A percentile compares a stretch with the other conserved stretches of the same genome.
phyloP scores from a whole-genome alignment of 2,329 filamentous ascomycete species.

The Setomelanomma holmii region DNA sequence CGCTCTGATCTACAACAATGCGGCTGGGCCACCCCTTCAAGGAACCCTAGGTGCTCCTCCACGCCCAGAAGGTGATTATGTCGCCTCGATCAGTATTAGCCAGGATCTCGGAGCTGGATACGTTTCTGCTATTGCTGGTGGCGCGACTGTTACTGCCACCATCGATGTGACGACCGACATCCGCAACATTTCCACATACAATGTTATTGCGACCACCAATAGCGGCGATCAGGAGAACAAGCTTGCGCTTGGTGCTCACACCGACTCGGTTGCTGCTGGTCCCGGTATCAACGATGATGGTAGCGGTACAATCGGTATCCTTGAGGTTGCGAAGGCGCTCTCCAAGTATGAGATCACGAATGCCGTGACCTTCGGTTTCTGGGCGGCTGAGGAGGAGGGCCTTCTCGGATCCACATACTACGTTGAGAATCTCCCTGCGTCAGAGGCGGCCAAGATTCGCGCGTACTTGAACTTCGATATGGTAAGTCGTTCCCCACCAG shows the following conservation, averaged over 20 bases:
- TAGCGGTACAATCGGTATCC: slow-evolving; percentile 67
- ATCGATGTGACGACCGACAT: slow-evolving; percentile 55
- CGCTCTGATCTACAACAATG: slow-evolving; percentile 78
- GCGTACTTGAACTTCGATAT: slow-evolving; percentile 77
- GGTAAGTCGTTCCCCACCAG: slow-evolving; percentile 32
- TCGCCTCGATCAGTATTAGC: slow-evolving; percentile 73
- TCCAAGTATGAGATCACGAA: slow-evolving; percentile 76
- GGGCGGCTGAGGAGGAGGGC: slow-evolving; percentile 69
- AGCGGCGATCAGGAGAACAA: slow-evolving; percentile 66
- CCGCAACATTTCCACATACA: slow-evolving; percentile 54
- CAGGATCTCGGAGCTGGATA: slow-evolving; percentile 65
- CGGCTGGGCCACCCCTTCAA: slow-evolving; percentile 56
- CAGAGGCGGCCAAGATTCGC: slow-evolving; percentile 65
- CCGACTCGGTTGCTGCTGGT: slow-evolving; percentile 66
- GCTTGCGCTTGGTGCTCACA: slow-evolving; percentile 64
- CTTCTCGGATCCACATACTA: slow-evolving; percentile 68
- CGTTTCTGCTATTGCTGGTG: slow-evolving; percentile 60
- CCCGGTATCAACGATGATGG: slow-evolving; percentile 83
- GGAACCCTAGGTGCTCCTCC: slow-evolving; percentile 73
- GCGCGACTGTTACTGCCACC: slow-evolving; percentile 46
- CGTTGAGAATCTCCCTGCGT: slow-evolving; percentile 56
- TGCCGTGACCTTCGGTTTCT: slow-evolving; percentile 69
- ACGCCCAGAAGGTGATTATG: slow-evolving; percentile 60
- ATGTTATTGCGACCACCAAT: slow-evolving; percentile 67
- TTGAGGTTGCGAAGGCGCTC: slow-evolving; percentile 68